These are phyloP conservation scores for Rhododendron henanense DNA, from an alignment of 148 eudicot genomes.

Conservation along the genomic window DNA sequence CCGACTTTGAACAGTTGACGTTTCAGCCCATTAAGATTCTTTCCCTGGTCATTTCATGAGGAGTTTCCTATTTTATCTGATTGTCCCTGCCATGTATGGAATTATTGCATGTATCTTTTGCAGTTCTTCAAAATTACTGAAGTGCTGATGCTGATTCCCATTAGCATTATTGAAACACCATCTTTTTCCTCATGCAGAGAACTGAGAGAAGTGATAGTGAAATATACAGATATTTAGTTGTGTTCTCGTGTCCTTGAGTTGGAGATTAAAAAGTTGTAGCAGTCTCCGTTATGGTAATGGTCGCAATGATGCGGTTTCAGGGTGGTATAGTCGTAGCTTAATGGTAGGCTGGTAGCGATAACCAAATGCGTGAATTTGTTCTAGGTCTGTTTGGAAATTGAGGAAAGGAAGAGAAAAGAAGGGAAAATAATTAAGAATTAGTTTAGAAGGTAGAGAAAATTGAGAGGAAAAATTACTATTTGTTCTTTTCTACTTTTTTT, in stretches of 20 bases:
- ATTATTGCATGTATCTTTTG: neutral
- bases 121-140: neutral
- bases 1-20: neutral
- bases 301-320: too few species aligned
- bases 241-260: neutral
- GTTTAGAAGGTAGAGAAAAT: too few species aligned
- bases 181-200: neutral
- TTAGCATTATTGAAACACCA: neutral
- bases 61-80: neutral
- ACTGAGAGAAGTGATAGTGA: neutral
- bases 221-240: neutral
- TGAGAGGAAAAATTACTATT: too few species aligned
- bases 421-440: too few species aligned
- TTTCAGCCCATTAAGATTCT: neutral
- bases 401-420: too few species aligned
- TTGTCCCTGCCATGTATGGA: neutral
- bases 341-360: too few species aligned
- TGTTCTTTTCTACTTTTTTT: too few species aligned
- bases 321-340: too few species aligned
- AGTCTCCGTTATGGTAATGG: neutral
- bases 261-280: neutral
- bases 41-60: neutral
- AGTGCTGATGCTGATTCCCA: neutral
- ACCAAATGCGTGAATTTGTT: neutral
- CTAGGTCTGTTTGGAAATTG: too few species aligned